Percentiles rank a stretch among this genome's conserved stretches.
Evolutionary conservation across 768 basidiomycete genomes (phyloP).

Genomic region (Lentinula raphanica): DNA sequence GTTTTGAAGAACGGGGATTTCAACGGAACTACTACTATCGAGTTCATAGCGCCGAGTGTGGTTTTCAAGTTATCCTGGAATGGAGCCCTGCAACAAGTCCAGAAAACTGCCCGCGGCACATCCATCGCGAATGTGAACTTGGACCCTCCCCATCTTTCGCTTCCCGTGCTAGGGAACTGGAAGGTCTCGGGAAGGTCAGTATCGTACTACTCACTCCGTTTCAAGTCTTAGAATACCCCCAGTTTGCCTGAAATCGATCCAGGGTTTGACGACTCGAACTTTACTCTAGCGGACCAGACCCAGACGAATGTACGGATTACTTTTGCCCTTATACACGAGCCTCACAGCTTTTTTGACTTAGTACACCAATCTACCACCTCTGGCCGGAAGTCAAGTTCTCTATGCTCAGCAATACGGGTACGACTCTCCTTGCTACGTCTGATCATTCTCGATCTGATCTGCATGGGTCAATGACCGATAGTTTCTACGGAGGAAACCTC

Average conservation of each 20-base stretch:
- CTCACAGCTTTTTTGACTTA: constrained; percentile 12
- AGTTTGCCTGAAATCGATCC: constrained; percentile 46
- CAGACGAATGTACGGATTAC: constrained; percentile 35
- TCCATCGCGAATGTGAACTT: constrained; percentile 22
- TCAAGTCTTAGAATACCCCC: not conserved
- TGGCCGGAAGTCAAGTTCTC: constrained; percentile 38
- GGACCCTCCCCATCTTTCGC: constrained; percentile 12
- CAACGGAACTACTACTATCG: constrained; percentile 41
- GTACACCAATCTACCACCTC: constrained; percentile 46
- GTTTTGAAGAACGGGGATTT: constrained; percentile 40
- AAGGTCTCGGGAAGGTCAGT: constrained; percentile 40
- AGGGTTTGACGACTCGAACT: constrained; percentile 44
- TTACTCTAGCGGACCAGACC: constrained; percentile 36
- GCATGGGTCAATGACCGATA: too few relatives aligned
- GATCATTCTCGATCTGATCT: not conserved
- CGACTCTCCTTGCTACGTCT: not conserved
- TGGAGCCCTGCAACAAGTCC: constrained; percentile 19
- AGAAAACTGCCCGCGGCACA: constrained; percentile 24
- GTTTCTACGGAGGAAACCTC: constrained; percentile 48
- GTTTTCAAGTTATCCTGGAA: constrained; percentile 39
- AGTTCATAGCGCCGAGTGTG: constrained; percentile 35
- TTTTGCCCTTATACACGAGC: not conserved
- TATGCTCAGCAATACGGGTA: constrained; percentile 53
- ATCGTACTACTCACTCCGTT: not conserved
- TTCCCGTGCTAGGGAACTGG: constrained; percentile 38